A percentile compares a stretch with the other conserved stretches of the same genome.
phyloP scores from a whole-genome alignment of 495 filamentous ascomycete genomes.

The Hypoxylon subgilvum region DNA sequence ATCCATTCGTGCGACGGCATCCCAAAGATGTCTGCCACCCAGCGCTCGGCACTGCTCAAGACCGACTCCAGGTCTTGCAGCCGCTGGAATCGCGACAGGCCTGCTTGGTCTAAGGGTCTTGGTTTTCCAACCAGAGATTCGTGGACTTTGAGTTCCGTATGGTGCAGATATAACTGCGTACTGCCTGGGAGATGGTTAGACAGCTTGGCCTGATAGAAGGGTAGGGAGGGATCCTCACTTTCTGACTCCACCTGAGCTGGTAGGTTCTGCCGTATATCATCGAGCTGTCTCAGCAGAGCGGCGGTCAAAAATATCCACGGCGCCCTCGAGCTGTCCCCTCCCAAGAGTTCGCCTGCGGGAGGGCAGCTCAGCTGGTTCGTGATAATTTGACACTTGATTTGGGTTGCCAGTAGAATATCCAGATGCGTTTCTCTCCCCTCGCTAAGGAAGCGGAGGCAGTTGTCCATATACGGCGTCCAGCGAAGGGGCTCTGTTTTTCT shows the following conservation, averaged over 20 bases:
- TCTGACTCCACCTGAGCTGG: constrained; percentile 17
- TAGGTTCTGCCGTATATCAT: constrained; percentile 24
- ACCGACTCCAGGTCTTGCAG: constrained; percentile 28
- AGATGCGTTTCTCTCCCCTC: constrained; percentile 50
- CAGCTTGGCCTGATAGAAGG: not conserved
- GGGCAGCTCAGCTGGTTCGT: constrained; percentile 22
- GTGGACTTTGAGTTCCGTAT: constrained; percentile 23
- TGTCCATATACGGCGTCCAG: constrained; percentile 59
- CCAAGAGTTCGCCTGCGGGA: not conserved
- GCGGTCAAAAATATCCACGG: constrained; percentile 7
- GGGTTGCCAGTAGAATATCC: constrained; percentile 53
- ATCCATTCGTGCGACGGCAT: constrained; percentile 43
- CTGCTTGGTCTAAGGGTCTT: constrained; percentile 14
- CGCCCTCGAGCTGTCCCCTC: constrained; percentile 6
- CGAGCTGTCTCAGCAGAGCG: constrained; percentile 23
- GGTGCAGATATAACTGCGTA: constrained; percentile 20
- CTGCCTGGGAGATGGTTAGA: constrained; percentile 17
- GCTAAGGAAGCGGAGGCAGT: constrained; percentile 51
- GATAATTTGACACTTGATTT: constrained; percentile 55
- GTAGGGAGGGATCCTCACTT: not conserved
- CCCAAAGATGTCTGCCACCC: constrained; percentile 45
- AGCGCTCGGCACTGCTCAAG: constrained; percentile 49
- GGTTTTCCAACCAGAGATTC: constrained; percentile 10
- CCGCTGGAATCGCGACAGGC: constrained; percentile 24
- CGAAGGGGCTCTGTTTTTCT: constrained; percentile 55